These are phyloP conservation scores for Podaxis rugospora DNA, from an alignment of 768 basidiomycete species.

Conservation along the genomic window DNA sequence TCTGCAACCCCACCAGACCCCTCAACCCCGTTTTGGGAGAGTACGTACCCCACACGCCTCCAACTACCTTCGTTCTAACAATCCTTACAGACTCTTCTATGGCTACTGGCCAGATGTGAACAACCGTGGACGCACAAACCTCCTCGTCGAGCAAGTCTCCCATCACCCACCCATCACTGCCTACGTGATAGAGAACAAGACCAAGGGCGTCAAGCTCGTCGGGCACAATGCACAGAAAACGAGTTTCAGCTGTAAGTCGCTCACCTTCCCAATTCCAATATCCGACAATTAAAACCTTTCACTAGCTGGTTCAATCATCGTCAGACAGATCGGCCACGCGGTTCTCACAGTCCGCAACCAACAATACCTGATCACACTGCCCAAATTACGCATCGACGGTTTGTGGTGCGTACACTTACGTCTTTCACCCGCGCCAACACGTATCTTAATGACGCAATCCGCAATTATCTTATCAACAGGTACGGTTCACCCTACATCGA, in stretches of 20 bases:
- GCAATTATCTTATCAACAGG: conserved; percentile 10
- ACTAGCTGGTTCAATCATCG: conserved; percentile 67
- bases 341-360: conserved; percentile 61
- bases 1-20: conserved; percentile 47
- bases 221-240: conserved; percentile 98
- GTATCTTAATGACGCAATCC: background rate
- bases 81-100: conserved; percentile 69
- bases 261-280: conserved; percentile 1
- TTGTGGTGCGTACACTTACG: conserved; percentile 45
- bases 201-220: conserved; percentile 68
- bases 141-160: conserved; percentile 94
- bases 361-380: conserved; percentile 87
- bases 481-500: conserved; percentile 91
- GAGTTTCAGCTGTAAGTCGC: conserved; percentile 65
- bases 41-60: conserved; percentile 38
- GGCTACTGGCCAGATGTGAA: conserved; percentile 79
- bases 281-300: background rate
- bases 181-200: conserved; percentile 80
- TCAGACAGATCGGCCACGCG: conserved; percentile 96
- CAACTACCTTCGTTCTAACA: background rate
- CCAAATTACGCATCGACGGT: conserved; percentile 89
- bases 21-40: conserved; percentile 95
- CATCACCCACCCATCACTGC: conserved; percentile 91
- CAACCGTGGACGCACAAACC: conserved; percentile 72
- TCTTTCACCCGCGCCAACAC: conserved; percentile 20